Evolutionary conservation across 306 rosid genomes (phyloP).

Genomic region (Prunus mongolica): DNA sequence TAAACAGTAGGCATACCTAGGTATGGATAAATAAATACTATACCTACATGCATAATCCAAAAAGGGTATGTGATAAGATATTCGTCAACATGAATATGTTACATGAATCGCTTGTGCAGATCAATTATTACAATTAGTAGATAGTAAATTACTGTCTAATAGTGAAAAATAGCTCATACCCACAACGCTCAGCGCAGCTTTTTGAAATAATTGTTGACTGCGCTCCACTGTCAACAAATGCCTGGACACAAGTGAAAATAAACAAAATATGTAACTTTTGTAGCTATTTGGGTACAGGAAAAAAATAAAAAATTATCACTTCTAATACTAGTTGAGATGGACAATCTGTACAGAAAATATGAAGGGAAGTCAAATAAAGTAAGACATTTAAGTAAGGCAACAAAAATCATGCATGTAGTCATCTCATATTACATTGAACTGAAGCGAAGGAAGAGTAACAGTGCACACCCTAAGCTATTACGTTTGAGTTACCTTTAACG

Average conservation of each 20-base stretch:
- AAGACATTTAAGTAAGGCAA: slow-evolving; percentile 1
- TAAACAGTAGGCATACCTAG: background rate
- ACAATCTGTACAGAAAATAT: background rate
- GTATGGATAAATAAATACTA: background rate
- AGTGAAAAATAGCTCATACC: slow-evolving; percentile 50
- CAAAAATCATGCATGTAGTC: background rate
- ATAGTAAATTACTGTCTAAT: slow-evolving; percentile 11
- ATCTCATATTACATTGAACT: slow-evolving; percentile 19
- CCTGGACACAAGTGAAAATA: slow-evolving; percentile 46
- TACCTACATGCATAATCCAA: background rate
- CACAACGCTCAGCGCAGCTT: slow-evolving; percentile 93
- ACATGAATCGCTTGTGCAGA: background rate
- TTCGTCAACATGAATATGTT: background rate
- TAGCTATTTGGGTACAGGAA: background rate
- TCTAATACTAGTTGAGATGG: background rate
- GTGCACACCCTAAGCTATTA: slow-evolving; percentile 6
- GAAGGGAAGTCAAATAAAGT: background rate
- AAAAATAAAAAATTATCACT: background rate
- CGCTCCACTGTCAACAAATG: slow-evolving; percentile 99
- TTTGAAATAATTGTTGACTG: slow-evolving; percentile 97
- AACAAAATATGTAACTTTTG: background rate
- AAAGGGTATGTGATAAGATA: background rate
- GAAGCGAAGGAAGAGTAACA: slow-evolving; percentile 1
- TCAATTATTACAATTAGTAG: background rate
- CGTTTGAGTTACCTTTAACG: slow-evolving; percentile 65